Base-by-base conservation (phyloP, 345 rosid genomes). In the Trapa bicornis region DNA sequence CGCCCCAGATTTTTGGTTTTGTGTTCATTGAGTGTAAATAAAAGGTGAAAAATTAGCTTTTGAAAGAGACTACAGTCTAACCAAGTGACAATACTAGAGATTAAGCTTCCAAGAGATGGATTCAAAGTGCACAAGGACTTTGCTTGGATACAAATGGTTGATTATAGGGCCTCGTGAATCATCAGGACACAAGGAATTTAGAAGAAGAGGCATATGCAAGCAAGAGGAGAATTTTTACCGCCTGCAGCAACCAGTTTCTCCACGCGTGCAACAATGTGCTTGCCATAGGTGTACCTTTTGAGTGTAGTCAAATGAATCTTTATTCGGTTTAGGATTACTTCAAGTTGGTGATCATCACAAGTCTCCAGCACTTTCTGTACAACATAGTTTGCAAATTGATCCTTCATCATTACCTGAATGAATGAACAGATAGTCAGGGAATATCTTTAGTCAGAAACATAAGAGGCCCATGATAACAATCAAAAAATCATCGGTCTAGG, bases 391-490 rank as follows among this genome's bases (percentile, higher is more conserved):
- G n/a, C 54, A 50, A 50, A 50, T 50, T 14, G 54, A 13, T 50
- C 54, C 22, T 16, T 50, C 54, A 50, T 50, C 54, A 16, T 50
- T 22, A 16, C 54, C 54, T 50, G 5, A 10, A 22, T 22, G 29
- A 22, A 15, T 50, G 15, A 11, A 48, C 58, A 43, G 74, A 69
- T 67, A 73, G 17, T 15, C 37, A 35, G 43, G 17, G 53, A 14
- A 56, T 13, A 8, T 68, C 57, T 17, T 65, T 39, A 54, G 33
- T 54, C 33, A 57, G 10, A 65, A 11, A 47, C 37, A 53, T 16
- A 54, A 47, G 47, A 11, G 2, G 16, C 38, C 37, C 10, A 58
- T 9, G 11, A 32, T 3, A 35, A 33, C 5, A 58, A 29, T 35
- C 7, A 0, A 22, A 22, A 54, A 58, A 58, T 4, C 6, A 32